Percentiles rank a stretch among this genome's conserved stretches.
phyloP scores from a whole-genome alignment of 495 filamentous ascomycete genomes.

The Saxophila tyrrhenica region DNA sequence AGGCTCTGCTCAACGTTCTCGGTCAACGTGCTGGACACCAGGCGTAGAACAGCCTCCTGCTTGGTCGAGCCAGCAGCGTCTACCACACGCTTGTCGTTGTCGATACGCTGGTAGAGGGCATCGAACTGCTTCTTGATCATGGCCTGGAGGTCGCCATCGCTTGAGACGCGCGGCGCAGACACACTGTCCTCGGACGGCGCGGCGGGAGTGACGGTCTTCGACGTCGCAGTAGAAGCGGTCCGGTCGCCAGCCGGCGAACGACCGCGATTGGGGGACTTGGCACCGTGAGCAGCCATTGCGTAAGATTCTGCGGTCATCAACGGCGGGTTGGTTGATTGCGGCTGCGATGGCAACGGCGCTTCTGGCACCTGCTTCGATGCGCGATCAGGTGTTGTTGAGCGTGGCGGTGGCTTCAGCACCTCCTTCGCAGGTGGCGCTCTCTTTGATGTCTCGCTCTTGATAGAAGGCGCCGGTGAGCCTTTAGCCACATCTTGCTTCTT shows the following conservation, averaged over 20 bases:
- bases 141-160: constrained; percentile 39
- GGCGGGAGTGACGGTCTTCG: background rate
- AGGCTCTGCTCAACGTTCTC: constrained; percentile 82
- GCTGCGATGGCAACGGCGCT: constrained; percentile 30
- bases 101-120: constrained; percentile 47
- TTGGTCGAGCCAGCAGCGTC: constrained; percentile 55
- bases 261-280: constrained; percentile 8
- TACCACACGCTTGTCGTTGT: constrained; percentile 52
- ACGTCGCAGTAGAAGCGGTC: background rate
- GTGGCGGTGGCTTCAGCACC: constrained; percentile 1
- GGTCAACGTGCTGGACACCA: constrained; percentile 77
- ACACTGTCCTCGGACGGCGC: background rate
- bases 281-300: constrained; percentile 4
- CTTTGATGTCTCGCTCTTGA: constrained; percentile 27
- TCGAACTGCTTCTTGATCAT: constrained; percentile 47
- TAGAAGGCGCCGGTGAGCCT: constrained; percentile 23
- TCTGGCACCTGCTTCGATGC: constrained; percentile 44
- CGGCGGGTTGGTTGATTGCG: constrained; percentile 11
- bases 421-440: constrained; percentile 34
- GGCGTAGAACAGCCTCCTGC: constrained; percentile 68
- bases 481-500: constrained; percentile 28
- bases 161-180: background rate
- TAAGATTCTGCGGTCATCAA: constrained; percentile 16
- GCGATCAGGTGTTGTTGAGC: constrained; percentile 26
- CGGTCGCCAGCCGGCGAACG: no score